Conservation (phyloP, 73 alveolate species). For the Symbiodinium natans region DNA sequence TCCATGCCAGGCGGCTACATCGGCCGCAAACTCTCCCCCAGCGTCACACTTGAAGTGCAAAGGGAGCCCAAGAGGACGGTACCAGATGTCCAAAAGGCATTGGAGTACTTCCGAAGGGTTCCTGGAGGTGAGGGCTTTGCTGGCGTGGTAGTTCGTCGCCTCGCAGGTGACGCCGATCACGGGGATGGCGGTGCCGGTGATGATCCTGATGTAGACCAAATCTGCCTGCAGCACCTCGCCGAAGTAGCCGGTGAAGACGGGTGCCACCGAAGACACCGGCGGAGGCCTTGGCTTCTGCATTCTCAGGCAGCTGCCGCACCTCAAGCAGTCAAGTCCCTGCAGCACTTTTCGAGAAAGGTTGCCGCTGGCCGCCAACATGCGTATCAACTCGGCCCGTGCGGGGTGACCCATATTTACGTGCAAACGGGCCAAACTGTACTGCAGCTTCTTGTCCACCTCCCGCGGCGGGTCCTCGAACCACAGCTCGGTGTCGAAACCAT, state of each 20-base stretch:
- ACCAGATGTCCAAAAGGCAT: background rate
- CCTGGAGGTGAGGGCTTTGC: background rate
- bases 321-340: background rate
- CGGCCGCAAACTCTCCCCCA: background rate
- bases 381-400: background rate
- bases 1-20: background rate
- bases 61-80: background rate
- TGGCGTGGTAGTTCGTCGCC: slow-evolving; percentile 42
- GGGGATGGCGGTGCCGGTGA: background rate
- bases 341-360: background rate
- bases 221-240: slow-evolving; percentile 27
- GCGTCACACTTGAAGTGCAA: background rate
- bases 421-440: background rate
- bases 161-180: slow-evolving; percentile 17
- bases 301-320: slow-evolving; percentile 11
- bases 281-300: background rate
- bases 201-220: background rate
- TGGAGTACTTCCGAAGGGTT: background rate
- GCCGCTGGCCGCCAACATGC: background rate
- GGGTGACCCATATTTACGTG: slow-evolving; percentile 10
- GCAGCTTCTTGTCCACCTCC: background rate
- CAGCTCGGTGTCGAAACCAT: background rate
- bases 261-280: background rate
- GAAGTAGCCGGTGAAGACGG: background rate
- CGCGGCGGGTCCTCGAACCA: background rate